phyloP scores from a whole-genome alignment of 2,329 filamentous ascomycete genomes.

The Graphium sp. region DNA sequence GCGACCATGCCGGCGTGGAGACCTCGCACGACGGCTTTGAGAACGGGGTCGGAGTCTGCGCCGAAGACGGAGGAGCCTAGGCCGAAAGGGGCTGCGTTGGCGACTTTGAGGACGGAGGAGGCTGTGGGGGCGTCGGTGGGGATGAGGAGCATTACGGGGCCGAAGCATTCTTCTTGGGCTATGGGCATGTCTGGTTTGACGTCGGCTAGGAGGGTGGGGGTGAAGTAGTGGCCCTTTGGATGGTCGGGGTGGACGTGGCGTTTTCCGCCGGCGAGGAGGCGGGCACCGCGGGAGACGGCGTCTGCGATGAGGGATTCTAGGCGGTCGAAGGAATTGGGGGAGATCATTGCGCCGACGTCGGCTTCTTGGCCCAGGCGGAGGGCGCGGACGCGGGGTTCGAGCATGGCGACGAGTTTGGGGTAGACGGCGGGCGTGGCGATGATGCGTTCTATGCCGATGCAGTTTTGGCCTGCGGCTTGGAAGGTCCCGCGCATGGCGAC shows the following conservation, averaged over 20 bases:
- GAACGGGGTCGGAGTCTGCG: slow-evolving; percentile 36
- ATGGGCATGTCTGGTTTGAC: slow-evolving; percentile 77
- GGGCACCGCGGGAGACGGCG: slow-evolving; percentile 64
- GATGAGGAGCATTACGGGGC: slow-evolving; percentile 77
- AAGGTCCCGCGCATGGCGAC: slow-evolving; percentile 86
- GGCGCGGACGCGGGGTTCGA: slow-evolving; percentile 56
- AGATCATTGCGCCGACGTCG: slow-evolving; percentile 86
- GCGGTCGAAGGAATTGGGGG: slow-evolving; percentile 53
- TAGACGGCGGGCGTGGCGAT: slow-evolving; percentile 68
- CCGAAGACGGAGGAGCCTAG: slow-evolving; percentile 86
- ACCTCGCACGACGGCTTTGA: slow-evolving; percentile 47
- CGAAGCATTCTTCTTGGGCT: slow-evolving; percentile 83
- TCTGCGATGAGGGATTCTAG: slow-evolving; percentile 64
- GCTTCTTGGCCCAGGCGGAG: slow-evolving; percentile 62
- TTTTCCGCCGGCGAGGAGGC: slow-evolving; percentile 64
- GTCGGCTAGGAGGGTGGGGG: slow-evolving; percentile 78
- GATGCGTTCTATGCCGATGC: slow-evolving; percentile 89
- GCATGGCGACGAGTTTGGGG: slow-evolving; percentile 48
- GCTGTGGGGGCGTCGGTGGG: slow-evolving; percentile 39
- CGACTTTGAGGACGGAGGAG: slow-evolving; percentile 56
- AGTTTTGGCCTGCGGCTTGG: slow-evolving; percentile 92
- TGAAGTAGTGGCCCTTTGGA: slow-evolving; percentile 77
- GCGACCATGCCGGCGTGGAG: slow-evolving; percentile 80
- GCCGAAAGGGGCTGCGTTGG: slow-evolving; percentile 72
- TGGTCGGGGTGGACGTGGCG: slow-evolving; percentile 55